A percentile compares a stretch with the other conserved stretches of the same genome.
These are phyloP conservation scores for Diaporthe nobilis DNA, from an alignment of 2,329 filamentous ascomycete genomes.

Conservation along the genomic window DNA sequence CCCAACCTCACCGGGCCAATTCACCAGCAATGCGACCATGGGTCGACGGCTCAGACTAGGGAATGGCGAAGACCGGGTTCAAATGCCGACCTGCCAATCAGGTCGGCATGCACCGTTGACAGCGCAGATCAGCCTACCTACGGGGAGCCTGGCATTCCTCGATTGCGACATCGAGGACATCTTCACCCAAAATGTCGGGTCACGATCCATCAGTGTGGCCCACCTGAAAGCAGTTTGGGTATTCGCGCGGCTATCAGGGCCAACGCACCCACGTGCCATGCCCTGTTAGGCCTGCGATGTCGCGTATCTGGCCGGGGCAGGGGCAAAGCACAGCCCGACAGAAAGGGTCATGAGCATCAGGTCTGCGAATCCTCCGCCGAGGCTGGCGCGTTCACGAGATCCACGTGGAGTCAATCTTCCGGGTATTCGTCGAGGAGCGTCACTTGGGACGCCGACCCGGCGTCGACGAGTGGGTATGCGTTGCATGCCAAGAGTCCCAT, in stretches of 20 bases:
- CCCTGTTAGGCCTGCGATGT: conserved; percentile 2
- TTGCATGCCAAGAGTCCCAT: conserved; percentile 12
- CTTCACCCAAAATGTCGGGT: conserved; percentile 31
- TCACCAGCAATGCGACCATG: neutral
- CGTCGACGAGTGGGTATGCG: conserved; percentile 18
- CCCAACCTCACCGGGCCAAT: neutral
- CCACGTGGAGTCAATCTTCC: neutral
- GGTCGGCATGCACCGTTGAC: conserved; percentile 8
- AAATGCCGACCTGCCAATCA: conserved; percentile 37
- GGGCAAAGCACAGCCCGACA: neutral
- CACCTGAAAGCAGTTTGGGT: conserved; percentile 3
- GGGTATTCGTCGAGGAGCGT: conserved; percentile 9
- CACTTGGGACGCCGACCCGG: conserved; percentile 1
- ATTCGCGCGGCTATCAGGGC: neutral
- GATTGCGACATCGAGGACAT: conserved; percentile 15
- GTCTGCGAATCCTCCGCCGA: neutral
- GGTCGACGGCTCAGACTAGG: neutral
- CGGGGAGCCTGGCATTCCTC: conserved; percentile 5
- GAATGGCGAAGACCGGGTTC: conserved; percentile 19
- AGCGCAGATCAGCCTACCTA: conserved; percentile 25
- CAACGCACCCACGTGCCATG: conserved; percentile 22
- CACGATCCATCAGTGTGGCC: conserved; percentile 6
- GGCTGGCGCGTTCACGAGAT: conserved; percentile 14
- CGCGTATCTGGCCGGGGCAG: neutral
- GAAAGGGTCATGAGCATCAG: neutral